These are phyloP conservation scores for Malus hybrid DNA, from an alignment of 331 rosid genomes.

Conservation along the genomic window DNA sequence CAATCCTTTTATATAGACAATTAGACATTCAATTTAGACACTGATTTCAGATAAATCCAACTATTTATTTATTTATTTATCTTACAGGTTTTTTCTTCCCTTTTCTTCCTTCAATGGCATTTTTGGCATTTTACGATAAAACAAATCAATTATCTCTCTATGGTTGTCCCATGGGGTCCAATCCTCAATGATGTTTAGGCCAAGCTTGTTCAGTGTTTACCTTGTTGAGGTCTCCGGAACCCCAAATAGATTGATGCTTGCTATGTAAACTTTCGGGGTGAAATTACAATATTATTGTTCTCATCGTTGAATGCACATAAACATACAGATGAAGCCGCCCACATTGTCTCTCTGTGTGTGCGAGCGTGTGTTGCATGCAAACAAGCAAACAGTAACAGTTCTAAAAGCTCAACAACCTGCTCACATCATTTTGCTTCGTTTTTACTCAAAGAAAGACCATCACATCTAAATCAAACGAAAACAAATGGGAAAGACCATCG, in stretches of 20 bases:
- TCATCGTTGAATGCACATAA: no score
- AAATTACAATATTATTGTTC: no score
- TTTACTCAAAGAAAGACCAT: neutral
- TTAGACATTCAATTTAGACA: neutral
- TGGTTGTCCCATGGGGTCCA: conserved; percentile 2
- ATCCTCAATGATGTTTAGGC: neutral
- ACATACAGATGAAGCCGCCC: no score
- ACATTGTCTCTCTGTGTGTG: no score
- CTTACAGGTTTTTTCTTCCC: neutral
- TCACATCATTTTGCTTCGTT: neutral
- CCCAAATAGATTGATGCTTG: neutral
- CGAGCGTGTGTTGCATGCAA: neutral
- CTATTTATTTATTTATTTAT: neutral
- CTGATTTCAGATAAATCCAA: neutral
- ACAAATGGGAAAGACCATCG: neutral
- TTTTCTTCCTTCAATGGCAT: neutral
- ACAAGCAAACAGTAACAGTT: neutral
- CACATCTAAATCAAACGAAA: neutral
- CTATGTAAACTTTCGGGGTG: no score
- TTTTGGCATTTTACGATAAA: neutral
- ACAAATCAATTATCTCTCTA: no score
- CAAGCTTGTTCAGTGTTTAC: conserved; percentile 2
- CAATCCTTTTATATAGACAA: neutral
- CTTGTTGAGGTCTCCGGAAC: conserved; percentile 1
- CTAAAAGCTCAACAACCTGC: neutral